Percentiles rank a stretch among this genome's conserved stretches.
Conservation (phyloP, 805 yeast species). For the Candida railenensis region DNA sequence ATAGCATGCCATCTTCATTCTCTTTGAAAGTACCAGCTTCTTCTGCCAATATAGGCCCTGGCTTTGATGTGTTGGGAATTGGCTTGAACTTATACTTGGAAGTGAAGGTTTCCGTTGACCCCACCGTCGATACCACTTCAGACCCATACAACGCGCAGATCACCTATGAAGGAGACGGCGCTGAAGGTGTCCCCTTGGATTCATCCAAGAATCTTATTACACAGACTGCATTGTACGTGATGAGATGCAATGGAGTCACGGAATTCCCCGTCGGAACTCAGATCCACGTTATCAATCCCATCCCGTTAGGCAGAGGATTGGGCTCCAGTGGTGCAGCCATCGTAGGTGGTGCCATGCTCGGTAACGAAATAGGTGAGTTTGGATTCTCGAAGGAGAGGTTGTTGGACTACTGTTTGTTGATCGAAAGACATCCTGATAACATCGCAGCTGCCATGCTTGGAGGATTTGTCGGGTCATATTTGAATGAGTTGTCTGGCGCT, state of each 20-base stretch:
- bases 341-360: constrained; percentile 92
- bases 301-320: constrained; percentile 94
- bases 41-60: constrained; percentile 97
- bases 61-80: constrained; percentile 94
- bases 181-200: constrained; percentile 71
- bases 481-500: constrained; percentile 71
- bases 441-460: constrained; percentile 99
- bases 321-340: constrained; percentile 99
- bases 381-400: constrained; percentile 74
- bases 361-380: constrained; percentile 77
- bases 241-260: constrained; percentile 76
- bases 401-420: constrained; percentile 93
- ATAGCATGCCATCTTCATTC: constrained; percentile 48
- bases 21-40: constrained; percentile 87
- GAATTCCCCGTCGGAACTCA: constrained; percentile 82
- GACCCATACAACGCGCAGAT: constrained; percentile 72
- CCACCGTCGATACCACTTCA: constrained; percentile 40
- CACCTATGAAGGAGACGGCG: constrained; percentile 78
- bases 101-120: constrained; percentile 65
- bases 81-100: constrained; percentile 77
- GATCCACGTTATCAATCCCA: constrained; percentile 81
- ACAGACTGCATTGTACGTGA: constrained; percentile 86
- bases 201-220: constrained; percentile 86
- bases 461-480: constrained; percentile 94
- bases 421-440: constrained; percentile 98